Conservation (phyloP, 2,329 filamentous ascomycete genomes). For the Myriosclerotinia scirpicola region DNA sequence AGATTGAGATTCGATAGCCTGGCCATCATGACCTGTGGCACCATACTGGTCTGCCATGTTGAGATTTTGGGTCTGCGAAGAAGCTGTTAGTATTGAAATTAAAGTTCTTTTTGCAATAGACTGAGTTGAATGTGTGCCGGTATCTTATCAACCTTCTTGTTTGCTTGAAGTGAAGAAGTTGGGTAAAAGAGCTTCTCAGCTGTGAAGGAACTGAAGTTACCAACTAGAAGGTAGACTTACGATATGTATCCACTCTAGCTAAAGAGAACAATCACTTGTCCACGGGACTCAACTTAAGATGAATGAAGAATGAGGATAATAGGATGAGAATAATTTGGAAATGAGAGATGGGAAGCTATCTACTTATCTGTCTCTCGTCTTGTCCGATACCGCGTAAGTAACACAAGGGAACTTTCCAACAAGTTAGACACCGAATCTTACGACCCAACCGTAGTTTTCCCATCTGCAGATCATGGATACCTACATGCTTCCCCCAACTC, state of each 20-base stretch:
- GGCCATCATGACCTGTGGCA: slow-evolving; percentile 4
- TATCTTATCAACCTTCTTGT: neutral
- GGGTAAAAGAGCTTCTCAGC: neutral
- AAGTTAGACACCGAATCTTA: neutral
- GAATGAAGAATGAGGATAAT: neutral
- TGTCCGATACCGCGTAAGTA: neutral
- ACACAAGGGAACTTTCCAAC: slow-evolving; percentile 1
- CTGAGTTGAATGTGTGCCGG: neutral
- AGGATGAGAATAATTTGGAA: neutral
- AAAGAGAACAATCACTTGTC: neutral
- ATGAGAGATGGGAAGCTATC: neutral
- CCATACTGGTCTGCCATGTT: slow-evolving; percentile 14
- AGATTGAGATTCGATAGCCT: slow-evolving; percentile 28
- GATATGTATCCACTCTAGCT: neutral
- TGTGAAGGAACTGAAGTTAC: neutral
- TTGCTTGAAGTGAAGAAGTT: neutral
- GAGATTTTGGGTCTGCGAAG: neutral
- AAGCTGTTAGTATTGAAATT: neutral
- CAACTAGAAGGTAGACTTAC: neutral
- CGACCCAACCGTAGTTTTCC: neutral
- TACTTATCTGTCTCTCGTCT: slow-evolving; percentile 17
- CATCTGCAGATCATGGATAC: slow-evolving; percentile 1
- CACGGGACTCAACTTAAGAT: neutral
- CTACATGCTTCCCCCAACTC: slow-evolving; percentile 4
- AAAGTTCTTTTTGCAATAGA: too few relatives aligned